A percentile compares a stretch with the other conserved stretches of the same genome.
phyloP scores from a whole-genome alignment of 2,329 filamentous ascomycete species.

The Aspergillus sp. region DNA sequence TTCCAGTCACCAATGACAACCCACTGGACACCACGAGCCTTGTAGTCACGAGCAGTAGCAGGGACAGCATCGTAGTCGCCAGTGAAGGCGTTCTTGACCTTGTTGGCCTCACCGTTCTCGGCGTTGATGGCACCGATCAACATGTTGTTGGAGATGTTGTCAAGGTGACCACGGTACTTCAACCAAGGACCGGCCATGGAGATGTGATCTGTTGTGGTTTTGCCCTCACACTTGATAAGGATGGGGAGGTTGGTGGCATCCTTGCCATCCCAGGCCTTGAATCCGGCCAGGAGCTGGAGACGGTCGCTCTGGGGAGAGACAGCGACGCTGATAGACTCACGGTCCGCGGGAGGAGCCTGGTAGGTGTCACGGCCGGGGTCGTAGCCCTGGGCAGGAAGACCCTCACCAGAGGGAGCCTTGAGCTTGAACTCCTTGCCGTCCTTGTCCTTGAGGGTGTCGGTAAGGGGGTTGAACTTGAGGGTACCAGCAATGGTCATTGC shows the following conservation, averaged over 20 bases:
- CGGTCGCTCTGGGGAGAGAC: conserved; percentile 88
- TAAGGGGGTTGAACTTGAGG: conserved; percentile 90
- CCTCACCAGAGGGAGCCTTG: conserved; percentile 68
- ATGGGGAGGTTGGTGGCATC: conserved; percentile 79
- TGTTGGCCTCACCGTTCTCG: conserved; percentile 95
- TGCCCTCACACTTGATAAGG: conserved; percentile 91
- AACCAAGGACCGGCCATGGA: conserved; percentile 96
- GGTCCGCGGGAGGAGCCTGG: conserved; percentile 84
- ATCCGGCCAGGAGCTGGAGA: conserved; percentile 84
- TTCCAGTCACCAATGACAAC: conserved; percentile 99
- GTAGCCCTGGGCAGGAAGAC: conserved; percentile 74
- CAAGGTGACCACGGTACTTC: conserved; percentile 96
- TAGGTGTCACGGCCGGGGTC: conserved; percentile 90
- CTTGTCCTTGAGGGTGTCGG: conserved; percentile 86
- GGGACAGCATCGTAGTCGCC: conserved; percentile 83
- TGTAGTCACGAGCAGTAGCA: conserved; percentile 94
- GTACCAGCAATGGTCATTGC: conserved; percentile 77
- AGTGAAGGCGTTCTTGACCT: conserved; percentile 83
- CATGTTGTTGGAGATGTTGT: conserved; percentile 99
- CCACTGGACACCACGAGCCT: conserved; percentile 93
- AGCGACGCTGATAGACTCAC: conserved; percentile 63
- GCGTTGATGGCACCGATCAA: conserved; percentile 94
- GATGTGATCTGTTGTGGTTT: conserved; percentile 96
- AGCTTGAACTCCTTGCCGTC: conserved; percentile 95
- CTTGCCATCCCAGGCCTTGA: conserved; percentile 85